phyloP scores from a whole-genome alignment of 495 filamentous ascomycete species.

The Trichoderma gamsii region DNA sequence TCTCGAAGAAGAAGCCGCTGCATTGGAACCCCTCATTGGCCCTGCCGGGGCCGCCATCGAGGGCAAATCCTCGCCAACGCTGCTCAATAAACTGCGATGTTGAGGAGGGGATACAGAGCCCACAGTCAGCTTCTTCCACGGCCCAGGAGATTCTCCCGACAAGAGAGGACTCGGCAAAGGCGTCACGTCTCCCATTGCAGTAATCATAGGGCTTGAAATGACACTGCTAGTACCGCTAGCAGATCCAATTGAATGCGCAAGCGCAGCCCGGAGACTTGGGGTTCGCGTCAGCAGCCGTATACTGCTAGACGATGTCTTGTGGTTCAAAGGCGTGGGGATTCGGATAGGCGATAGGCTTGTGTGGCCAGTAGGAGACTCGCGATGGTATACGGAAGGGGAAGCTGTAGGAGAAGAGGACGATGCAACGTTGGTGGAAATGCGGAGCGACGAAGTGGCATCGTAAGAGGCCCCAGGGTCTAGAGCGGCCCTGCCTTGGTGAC shows the following conservation, averaged over 20 bases:
- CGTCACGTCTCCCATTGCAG: conserved; percentile 83
- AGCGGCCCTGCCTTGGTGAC: neutral
- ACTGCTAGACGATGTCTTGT: conserved; percentile 37
- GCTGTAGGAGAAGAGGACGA: conserved; percentile 1
- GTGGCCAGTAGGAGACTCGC: neutral
- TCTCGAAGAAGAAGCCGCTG: conserved; percentile 36
- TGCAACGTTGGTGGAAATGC: conserved; percentile 33
- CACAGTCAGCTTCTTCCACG: conserved; percentile 50
- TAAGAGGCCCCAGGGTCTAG: neutral
- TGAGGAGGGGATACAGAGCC: conserved; percentile 21
- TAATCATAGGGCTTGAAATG: conserved; percentile 57
- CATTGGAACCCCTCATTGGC: neutral
- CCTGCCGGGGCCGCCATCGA: conserved; percentile 32
- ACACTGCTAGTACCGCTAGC: conserved; percentile 38
- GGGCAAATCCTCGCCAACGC: conserved; percentile 45
- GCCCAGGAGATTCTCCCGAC: conserved; percentile 63
- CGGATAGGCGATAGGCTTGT: conserved; percentile 7
- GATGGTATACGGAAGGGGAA: conserved; percentile 21
- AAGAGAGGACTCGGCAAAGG: conserved; percentile 86
- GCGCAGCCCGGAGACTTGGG: conserved; percentile 40
- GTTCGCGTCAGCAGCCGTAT: conserved; percentile 41
- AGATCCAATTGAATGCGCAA: conserved; percentile 26
- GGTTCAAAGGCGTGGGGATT: conserved; percentile 22
- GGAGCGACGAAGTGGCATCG: conserved; percentile 18
- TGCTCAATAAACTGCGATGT: conserved; percentile 18